Evolutionary conservation across 768 basidiomycete species (phyloP).

Genomic region (Amanita fuliginea): DNA sequence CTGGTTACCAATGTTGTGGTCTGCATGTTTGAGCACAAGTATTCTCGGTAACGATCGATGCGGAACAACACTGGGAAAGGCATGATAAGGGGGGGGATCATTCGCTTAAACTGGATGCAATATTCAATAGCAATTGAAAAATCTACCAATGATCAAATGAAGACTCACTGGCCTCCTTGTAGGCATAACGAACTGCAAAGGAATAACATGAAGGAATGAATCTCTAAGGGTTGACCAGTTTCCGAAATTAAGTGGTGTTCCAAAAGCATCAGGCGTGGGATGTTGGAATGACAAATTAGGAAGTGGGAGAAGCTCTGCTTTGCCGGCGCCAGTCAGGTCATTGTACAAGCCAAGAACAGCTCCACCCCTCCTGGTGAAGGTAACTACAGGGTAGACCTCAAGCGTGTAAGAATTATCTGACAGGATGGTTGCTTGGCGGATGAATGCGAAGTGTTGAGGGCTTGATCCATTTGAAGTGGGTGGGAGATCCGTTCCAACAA

Average conservation of each 20-base stretch:
- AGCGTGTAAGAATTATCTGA: background rate
- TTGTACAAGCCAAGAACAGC: background rate
- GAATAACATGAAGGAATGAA: constrained; percentile 1
- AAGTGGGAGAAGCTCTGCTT: background rate
- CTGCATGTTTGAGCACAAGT: background rate
- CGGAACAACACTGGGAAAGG: background rate
- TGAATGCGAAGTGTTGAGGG: constrained; percentile 1
- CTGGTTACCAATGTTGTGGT: background rate
- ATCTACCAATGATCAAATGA: background rate
- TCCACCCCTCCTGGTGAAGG: background rate
- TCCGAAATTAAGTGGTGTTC: background rate
- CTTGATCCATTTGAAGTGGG: background rate
- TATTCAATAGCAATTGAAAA: constrained; percentile 1
- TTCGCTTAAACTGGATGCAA: background rate
- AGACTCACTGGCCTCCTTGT: background rate
- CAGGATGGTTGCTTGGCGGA: constrained; percentile 2
- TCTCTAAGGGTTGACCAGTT: background rate
- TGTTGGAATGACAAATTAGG: background rate
- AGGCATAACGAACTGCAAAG: background rate
- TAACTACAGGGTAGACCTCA: background rate
- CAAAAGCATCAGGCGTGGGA: constrained; percentile 2
- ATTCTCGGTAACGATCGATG: background rate
- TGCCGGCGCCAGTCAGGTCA: background rate
- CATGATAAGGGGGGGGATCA: background rate
- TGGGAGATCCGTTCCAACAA: too few species aligned